Evolutionary conservation across 225 moss, liverwort and hornwort genomes (phyloP).

Genomic region (Neckera pumila): DNA sequence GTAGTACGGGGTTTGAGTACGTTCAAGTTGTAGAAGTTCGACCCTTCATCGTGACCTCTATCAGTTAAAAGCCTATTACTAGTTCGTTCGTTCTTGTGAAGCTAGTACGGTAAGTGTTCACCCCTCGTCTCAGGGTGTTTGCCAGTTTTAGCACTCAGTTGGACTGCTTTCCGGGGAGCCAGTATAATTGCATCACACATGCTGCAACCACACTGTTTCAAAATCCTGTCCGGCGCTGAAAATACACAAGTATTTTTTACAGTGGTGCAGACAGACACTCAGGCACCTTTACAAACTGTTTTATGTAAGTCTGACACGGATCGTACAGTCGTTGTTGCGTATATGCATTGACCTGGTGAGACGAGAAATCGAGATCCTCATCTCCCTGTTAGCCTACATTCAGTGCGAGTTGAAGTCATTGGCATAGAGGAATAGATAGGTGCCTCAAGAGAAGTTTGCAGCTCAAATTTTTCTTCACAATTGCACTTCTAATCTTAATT

Average conservation of each 20-base stretch:
- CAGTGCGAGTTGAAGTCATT: not conserved
- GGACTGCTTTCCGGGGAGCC: not conserved
- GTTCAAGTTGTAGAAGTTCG: not conserved
- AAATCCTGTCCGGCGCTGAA: not conserved
- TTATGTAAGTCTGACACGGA: not conserved
- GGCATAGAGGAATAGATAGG: not conserved
- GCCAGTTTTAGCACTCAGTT: not conserved
- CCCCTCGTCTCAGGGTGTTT: not conserved
- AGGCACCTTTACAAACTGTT: not conserved
- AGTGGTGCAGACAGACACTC: not conserved
- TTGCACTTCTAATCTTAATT: not conserved
- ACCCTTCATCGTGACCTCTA: not conserved
- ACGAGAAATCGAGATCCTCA: not conserved
- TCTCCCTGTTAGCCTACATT: not conserved
- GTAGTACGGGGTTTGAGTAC: not conserved
- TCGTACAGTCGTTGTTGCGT: not conserved
- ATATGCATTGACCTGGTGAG: not conserved
- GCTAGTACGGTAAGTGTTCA: not conserved
- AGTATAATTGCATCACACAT: not conserved
- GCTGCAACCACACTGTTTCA: not conserved
- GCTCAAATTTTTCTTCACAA: not conserved
- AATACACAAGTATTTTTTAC: not conserved
- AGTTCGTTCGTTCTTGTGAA: not conserved
- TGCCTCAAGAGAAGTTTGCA: not conserved
- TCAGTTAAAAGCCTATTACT: too few relatives aligned